phyloP scores from a whole-genome alignment of 441 rosid genomes.

The Metrosideros polymorpha region DNA sequence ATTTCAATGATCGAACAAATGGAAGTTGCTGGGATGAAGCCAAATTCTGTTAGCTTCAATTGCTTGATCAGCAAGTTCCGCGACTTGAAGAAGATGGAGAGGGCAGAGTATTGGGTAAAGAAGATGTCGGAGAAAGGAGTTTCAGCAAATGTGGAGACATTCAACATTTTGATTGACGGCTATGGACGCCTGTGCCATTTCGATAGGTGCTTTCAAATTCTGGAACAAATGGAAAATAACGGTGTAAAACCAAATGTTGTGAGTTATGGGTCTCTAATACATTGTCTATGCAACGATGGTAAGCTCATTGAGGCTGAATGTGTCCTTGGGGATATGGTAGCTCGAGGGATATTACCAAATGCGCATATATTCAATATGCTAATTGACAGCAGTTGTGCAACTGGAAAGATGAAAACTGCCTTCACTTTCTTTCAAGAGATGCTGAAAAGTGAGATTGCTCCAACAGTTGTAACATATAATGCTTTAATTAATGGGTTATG shows the following conservation, averaged over 20 bases:
- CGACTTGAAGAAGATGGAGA: slow-evolving; percentile 41
- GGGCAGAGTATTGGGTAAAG: slow-evolving; percentile 51
- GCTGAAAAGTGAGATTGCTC: slow-evolving; percentile 26
- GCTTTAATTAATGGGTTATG: slow-evolving; percentile 54
- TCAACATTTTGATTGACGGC: slow-evolving; percentile 56
- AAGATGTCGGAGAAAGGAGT: slow-evolving; percentile 56
- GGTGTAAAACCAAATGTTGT: slow-evolving; percentile 51
- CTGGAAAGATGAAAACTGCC: slow-evolving; percentile 50
- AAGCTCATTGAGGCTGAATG: slow-evolving; percentile 77
- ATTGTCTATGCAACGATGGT: slow-evolving; percentile 56
- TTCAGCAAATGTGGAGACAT: slow-evolving; percentile 45
- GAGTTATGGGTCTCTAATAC: slow-evolving; percentile 63
- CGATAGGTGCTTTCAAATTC: slow-evolving; percentile 55
- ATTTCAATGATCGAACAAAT: slow-evolving; percentile 29
- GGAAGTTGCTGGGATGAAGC: slow-evolving; percentile 49
- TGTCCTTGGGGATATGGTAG: slow-evolving; percentile 52
- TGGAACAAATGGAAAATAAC: slow-evolving; percentile 63
- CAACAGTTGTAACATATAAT: slow-evolving; percentile 66
- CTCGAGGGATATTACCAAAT: slow-evolving; percentile 49
- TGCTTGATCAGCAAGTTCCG: slow-evolving; percentile 44
- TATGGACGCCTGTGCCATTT: slow-evolving; percentile 50
- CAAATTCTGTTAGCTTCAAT: slow-evolving; percentile 46
- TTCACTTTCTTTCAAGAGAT: slow-evolving; percentile 54
- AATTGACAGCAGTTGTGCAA: slow-evolving; percentile 42
- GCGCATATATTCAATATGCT: slow-evolving; percentile 64